Evolutionary conservation across 1,139 yeast genomes (phyloP), one percentile per base, ranked within the genome.

Genomic region (Pichia sp.): DNA sequence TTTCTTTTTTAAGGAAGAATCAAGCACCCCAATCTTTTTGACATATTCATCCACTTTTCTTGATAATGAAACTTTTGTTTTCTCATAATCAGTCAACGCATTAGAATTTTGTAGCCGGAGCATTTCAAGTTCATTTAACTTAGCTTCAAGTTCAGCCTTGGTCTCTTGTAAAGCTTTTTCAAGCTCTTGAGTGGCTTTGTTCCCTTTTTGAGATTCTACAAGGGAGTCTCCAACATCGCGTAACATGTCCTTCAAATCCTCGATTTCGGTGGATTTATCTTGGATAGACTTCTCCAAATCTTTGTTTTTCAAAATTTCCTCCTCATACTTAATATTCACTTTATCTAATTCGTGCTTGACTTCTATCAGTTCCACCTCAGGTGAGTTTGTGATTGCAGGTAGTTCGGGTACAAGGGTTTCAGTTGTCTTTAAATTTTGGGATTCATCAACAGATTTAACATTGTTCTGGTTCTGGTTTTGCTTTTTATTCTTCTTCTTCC

Each of bases 151-250:
- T 53, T 66, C 66, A 2, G 28, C 10, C 18, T 55, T 52, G 10
- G 49, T 46, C 3, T 49, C 30, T 6, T 50, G 31, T 6, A 48
- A 58, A 55, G 4, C 59, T 59, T 22, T 62, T 28, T 49, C 61
- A 59, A 19, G 48, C 40, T 52, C 62, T 12, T 18, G 16, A 59
- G 40, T 56, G 52, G 48, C 51, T 51, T 45, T 52, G 23, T 60
- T 45, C 4, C 49, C 47, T 37, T 64, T 65, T 18, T 63, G 43
- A 26, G 70, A 66, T 41, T 78, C 83, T 0, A 88, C 95, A 25
- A 88, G 72, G 48, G 87, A 95, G 61, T 85, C 79, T 1, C 96
- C 96, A 21, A 89, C 75, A 48, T 79, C 81, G 58, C 78, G 78
- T 47, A 89, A 68, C 86, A 83, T 85, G 53, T 87, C 96, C 58